Base-by-base conservation (phyloP, 768 basidiomycete genomes). In the Daedaleopsis nitida region DNA sequence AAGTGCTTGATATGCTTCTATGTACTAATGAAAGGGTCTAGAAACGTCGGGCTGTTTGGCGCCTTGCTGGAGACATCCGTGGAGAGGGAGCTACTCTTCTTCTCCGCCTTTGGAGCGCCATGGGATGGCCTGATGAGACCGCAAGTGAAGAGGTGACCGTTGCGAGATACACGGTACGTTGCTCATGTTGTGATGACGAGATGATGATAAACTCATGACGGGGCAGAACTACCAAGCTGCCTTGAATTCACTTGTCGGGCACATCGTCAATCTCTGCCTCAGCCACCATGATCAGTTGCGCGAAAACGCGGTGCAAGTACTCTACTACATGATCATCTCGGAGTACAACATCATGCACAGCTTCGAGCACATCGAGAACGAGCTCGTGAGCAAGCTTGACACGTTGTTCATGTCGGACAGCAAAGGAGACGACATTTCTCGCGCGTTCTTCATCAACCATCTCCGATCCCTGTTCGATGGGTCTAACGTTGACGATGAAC, bases 41-140 rank as follows among this genome's bases (percentile, higher is more conserved):
- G 92, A 94, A 94, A 87, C 91, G 94, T 44, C 87, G 96, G 45
- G 92, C 96, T 3, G 92, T 96, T 11, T 98, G 96, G 96, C 85
- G 93, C 39, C 84, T 98, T n/a, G 94, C 92, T 6, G 95, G 95
- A 27, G 96, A 98, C 75, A 86, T 98, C 68, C 86, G 96, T 23
- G 95, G 94, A 11, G 92, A 96, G 72, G 96, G 94, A 16, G 90
- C 94, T 1, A 78, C 84, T 7, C 86, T 96, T 58, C 73, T 98
- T 48, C 74, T 89, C 16, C 85, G 81, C 35, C 76, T 96, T 6
- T 98, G 96, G 96, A 85, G 91, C 68, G 86, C 91, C 1, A 80
- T 98, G 21, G 92, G 89, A 4, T 89, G 88, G 84, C 84, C 86
- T 7, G 86, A 90, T 62, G 72, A 80, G 21, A 79, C 81, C 21